Evolutionary conservation across 2,329 filamentous ascomycete genomes (phyloP), one percentile per base, ranked within the genome.

Genomic region (Colletotrichum sp.): DNA sequence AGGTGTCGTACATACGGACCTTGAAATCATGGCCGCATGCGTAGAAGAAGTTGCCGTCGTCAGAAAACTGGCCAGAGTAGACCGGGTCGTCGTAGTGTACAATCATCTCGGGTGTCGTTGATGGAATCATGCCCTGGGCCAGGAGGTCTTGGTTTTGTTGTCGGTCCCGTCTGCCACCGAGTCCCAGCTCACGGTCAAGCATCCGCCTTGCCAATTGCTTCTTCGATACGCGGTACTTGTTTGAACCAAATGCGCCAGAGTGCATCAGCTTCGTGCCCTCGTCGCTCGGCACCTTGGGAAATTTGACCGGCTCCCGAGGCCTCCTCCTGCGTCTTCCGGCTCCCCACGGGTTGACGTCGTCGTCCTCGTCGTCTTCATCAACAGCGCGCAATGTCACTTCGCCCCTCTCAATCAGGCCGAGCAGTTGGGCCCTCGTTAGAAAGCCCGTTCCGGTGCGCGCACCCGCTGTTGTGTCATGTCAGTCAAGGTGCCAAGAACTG

Each of bases 41-140:
- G 82, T 96, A 98, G 87, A 98, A 98, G 87, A 98, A 98, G 84
- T 98, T 98, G 30, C 97, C 97, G 80, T 99, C 97, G 78, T 97
- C 95, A 1, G 95, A 98, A 83, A 98, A 99, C 82, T 98, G 96
- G 2, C 97, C 97, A 5, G 95, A 98, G 82, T 98, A 98, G 69
- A 97, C 96, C 55, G 95, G 93, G 7, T 93, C 90, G 71, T 96
- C 92, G 82, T 96, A 97, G 80, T 98, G 94, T 77, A 98, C 93
- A 76, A 98, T 94, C 80, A 94, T 94, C 81, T 98, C 96, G 1
- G 95, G 93, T 28, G 91, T 90, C 0, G 93, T 94, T 4, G 91
- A 90, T 1, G 97, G 96, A 74, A 98, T 92, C 87, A 98, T 89
- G 34, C 90, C 90, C 90, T 97, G 81, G 6, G 68, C 55, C 38